Conservation (phyloP, 2,329 filamentous ascomycete genomes). For the Venturia effusa region DNA sequence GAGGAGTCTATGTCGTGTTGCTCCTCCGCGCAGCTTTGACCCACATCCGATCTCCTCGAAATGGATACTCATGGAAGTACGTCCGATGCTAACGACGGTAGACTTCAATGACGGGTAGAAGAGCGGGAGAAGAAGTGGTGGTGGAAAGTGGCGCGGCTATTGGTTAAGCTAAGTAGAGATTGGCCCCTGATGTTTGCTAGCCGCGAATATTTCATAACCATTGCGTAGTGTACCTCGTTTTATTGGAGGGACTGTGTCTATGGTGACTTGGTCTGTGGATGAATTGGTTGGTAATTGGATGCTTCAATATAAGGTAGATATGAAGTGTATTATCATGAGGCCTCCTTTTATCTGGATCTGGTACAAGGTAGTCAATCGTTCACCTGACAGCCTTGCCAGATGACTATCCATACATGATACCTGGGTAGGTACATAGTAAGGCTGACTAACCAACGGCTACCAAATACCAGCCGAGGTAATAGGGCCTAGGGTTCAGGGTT, state of each 20-base stretch:
- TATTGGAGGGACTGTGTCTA: neutral
- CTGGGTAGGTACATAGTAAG: too few relatives aligned
- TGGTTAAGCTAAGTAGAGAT: neutral
- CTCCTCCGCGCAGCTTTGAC: neutral
- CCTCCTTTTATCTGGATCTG: neutral
- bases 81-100: too few relatives aligned
- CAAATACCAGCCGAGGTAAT: too few relatives aligned
- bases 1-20: neutral
- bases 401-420: too few relatives aligned
- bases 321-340: neutral
- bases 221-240: neutral
- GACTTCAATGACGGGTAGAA: too few relatives aligned
- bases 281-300: neutral
- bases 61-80: neutral
- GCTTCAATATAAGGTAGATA: neutral
- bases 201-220: too few relatives aligned
- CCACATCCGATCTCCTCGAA: neutral
- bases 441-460: too few relatives aligned
- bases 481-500: too few relatives aligned
- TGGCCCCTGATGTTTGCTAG: too few relatives aligned
- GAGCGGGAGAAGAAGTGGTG: neutral
- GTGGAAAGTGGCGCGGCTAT: neutral
- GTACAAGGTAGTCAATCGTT: too few relatives aligned
- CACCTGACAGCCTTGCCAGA: too few relatives aligned
- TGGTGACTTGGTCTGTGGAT: neutral